Evolutionary conservation across 73 alveolate genomes (phyloP).

Genomic region (Paramecium primaurelia): DNA sequence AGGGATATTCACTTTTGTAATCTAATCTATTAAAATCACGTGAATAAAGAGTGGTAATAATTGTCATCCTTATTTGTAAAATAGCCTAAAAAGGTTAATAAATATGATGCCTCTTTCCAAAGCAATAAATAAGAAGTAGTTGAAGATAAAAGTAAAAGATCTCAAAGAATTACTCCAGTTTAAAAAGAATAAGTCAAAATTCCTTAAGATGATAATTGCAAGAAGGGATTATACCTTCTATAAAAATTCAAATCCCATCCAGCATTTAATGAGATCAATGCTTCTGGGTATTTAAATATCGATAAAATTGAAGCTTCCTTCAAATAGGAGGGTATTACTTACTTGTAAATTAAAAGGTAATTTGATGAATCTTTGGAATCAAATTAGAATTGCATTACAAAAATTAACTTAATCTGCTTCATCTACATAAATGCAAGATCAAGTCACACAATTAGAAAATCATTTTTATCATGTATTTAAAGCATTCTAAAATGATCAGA

Average conservation of each 20-base stretch:
- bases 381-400: background rate
- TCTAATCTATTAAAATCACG: background rate
- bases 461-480: background rate
- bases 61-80: background rate
- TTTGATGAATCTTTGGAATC: background rate
- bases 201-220: conserved; percentile 7
- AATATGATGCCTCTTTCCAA: conserved; percentile 8
- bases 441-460: background rate
- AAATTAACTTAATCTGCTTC: background rate
- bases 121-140: background rate
- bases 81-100: background rate
- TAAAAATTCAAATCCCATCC: background rate
- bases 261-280: background rate
- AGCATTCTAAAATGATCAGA: background rate
- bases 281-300: background rate
- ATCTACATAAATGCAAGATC: background rate
- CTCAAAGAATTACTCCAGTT: background rate
- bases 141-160: conserved; percentile 13
- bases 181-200: background rate
- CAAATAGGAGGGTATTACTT: conserved; percentile 25
- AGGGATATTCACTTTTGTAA: background rate
- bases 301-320: conserved; percentile 31
- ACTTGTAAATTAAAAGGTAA: conserved; percentile 29
- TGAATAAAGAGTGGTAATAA: conserved; percentile 36
- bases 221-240: background rate